Percentiles rank a stretch among this genome's conserved stretches.
These are phyloP conservation scores for Astragalus membranaceus DNA, from an alignment of 306 rosid species.

Conservation along the genomic window DNA sequence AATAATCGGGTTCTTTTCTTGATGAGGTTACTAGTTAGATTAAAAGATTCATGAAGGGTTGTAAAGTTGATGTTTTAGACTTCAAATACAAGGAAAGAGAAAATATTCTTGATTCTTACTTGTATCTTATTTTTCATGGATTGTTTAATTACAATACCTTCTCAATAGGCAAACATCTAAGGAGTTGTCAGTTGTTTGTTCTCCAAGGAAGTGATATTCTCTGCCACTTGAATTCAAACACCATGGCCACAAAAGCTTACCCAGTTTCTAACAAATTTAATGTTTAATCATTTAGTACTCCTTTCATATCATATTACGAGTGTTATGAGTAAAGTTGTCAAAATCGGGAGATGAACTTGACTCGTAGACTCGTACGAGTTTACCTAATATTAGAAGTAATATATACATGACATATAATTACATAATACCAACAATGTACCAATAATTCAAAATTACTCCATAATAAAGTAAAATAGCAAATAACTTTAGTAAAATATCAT, in stretches of 20 bases:
- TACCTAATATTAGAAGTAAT: no score
- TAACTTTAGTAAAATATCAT: no score
- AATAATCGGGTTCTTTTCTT: slow-evolving; percentile 58
- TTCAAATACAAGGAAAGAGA: slow-evolving; percentile 51
- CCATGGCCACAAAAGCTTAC: neutral
- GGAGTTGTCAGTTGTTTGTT: slow-evolving; percentile 23
- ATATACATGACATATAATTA: no score
- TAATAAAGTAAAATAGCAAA: no score
- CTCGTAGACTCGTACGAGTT: no score
- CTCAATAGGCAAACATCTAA: neutral
- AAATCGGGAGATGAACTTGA: no score
- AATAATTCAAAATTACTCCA: no score
- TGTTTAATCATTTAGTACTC: neutral
- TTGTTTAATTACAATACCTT: slow-evolving; percentile 25
- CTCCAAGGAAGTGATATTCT: slow-evolving; percentile 42
- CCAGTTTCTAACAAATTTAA: neutral
- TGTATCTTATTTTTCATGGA: slow-evolving; percentile 34
- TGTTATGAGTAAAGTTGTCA: no score
- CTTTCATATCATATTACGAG: no score
- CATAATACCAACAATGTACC: no score
- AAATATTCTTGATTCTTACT: slow-evolving; percentile 45
- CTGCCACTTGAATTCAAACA: slow-evolving; percentile 19
- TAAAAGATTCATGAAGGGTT: slow-evolving; percentile 27
- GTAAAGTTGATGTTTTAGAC: slow-evolving; percentile 69
- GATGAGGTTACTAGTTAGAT: slow-evolving; percentile 36